Conservation (phyloP, 371 early-diverging fungal species). For the Syncephalastrum monosporum region DNA sequence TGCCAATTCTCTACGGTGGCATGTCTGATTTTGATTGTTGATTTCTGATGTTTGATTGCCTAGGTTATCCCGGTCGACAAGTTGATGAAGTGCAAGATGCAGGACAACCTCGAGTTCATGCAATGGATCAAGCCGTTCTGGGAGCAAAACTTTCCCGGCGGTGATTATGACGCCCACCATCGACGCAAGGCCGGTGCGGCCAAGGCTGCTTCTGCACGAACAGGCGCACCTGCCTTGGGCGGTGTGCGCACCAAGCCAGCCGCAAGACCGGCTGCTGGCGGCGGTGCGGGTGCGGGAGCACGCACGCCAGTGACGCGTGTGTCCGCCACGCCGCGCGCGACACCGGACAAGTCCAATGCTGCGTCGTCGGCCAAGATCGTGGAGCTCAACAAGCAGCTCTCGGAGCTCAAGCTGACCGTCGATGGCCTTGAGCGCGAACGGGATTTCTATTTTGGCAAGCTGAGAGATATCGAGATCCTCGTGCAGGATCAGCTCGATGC, state of each 20-base stretch:
- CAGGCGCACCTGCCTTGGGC: slow-evolving; percentile 11
- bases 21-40: background rate
- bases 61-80: slow-evolving; percentile 81
- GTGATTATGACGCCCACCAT: slow-evolving; percentile 75
- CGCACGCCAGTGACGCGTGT: slow-evolving; percentile 1
- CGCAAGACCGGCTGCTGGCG: slow-evolving; percentile 7
- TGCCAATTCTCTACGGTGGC: background rate
- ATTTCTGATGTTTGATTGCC: background rate
- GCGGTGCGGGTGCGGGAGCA: slow-evolving; percentile 2
- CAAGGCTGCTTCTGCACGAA: slow-evolving; percentile 17
- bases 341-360: slow-evolving; percentile 18
- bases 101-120: slow-evolving; percentile 95
- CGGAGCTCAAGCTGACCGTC: slow-evolving; percentile 78
- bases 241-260: slow-evolving; percentile 1
- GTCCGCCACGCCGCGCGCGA: slow-evolving; percentile 18
- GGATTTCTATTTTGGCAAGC: slow-evolving; percentile 92
- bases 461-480: slow-evolving; percentile 90
- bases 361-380: slow-evolving; percentile 49
- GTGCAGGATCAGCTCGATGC: slow-evolving; percentile 73
- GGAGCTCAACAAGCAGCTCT: slow-evolving; percentile 70
- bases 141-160: slow-evolving; percentile 82
- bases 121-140: slow-evolving; percentile 92
- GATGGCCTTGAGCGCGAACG: slow-evolving; percentile 93
- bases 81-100: slow-evolving; percentile 88
- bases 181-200: slow-evolving; percentile 62